A percentile compares a stretch with the other conserved stretches of the same genome.
phyloP scores from a whole-genome alignment of 805 yeast species.

The Candida golubevii region DNA sequence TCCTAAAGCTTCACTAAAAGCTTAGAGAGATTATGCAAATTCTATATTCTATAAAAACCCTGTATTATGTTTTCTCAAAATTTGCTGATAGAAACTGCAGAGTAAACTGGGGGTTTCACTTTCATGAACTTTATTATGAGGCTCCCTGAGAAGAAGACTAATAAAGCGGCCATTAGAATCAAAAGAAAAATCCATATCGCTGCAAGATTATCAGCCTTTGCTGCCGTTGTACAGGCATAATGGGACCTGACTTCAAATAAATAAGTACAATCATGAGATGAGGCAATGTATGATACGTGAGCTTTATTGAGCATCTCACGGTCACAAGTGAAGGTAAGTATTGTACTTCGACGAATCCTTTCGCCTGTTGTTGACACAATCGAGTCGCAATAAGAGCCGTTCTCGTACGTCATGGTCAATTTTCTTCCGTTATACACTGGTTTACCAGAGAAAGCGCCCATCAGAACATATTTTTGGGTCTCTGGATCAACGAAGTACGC shows the following conservation, averaged over 20 bases:
- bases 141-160: slow-evolving; percentile 38
- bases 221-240: slow-evolving; percentile 76
- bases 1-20: too few relatives aligned
- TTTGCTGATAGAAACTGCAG: not conserved
- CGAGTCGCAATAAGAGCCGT: slow-evolving; percentile 57
- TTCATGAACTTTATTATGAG: slow-evolving; percentile 24
- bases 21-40: too few relatives aligned
- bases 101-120: slow-evolving; percentile 6
- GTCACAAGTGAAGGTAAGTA: slow-evolving; percentile 74
- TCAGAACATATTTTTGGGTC: slow-evolving; percentile 43
- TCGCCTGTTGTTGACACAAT: slow-evolving; percentile 40
- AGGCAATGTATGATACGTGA: slow-evolving; percentile 64
- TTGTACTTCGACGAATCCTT: slow-evolving; percentile 54
- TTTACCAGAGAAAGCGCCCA: slow-evolving; percentile 56
- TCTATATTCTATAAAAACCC: not conserved
- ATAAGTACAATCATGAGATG: slow-evolving; percentile 71
- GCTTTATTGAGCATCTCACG: slow-evolving; percentile 66
- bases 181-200: slow-evolving; percentile 52
- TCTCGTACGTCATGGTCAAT: slow-evolving; percentile 61
- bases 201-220: slow-evolving; percentile 20
- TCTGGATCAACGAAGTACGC: slow-evolving; percentile 49
- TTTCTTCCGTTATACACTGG: slow-evolving; percentile 73
- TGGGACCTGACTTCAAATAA: slow-evolving; percentile 81
- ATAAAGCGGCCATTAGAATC: slow-evolving; percentile 42
- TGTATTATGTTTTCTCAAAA: not conserved